Evolutionary conservation across 768 basidiomycete species (phyloP).

Genomic region (Candolleomyces aberdarensis): DNA sequence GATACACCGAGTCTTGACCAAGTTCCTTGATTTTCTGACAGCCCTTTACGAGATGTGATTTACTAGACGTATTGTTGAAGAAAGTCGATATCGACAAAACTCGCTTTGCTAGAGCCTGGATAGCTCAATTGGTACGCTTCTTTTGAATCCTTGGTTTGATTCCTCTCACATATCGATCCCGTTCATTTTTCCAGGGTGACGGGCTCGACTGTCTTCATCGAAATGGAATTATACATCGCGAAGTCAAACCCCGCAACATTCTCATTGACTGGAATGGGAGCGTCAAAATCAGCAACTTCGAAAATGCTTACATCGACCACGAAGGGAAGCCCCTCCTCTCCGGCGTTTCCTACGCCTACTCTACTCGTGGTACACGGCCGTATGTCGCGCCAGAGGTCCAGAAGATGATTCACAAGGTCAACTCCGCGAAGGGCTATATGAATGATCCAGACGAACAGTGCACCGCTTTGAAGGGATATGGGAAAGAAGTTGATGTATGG

Average conservation of each 20-base stretch:
- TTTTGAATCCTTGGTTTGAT: neutral
- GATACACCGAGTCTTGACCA: neutral
- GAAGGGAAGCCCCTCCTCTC: neutral
- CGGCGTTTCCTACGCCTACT: neutral
- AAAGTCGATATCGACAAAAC: neutral
- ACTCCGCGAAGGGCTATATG: neutral
- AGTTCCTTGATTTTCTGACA: neutral
- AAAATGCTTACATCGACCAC: conserved; percentile 57
- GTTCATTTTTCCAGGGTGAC: neutral
- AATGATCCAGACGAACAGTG: neutral
- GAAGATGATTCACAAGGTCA: neutral
- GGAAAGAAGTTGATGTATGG: neutral
- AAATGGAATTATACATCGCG: conserved; percentile 92
- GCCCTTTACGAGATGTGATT: neutral
- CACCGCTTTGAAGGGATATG: neutral
- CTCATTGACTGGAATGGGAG: conserved; percentile 78
- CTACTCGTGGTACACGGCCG: neutral
- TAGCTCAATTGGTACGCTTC: neutral
- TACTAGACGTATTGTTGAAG: neutral
- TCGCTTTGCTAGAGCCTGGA: neutral
- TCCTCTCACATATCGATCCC: no score
- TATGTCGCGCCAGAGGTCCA: neutral
- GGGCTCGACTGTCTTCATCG: conserved; percentile 83
- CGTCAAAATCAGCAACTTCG: conserved; percentile 94
- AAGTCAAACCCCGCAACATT: conserved; percentile 92